A percentile compares a stretch with the other conserved stretches of the same genome.
phyloP scores from a whole-genome alignment of 176 grass and related monocot species.

The Cocos nucifera region DNA sequence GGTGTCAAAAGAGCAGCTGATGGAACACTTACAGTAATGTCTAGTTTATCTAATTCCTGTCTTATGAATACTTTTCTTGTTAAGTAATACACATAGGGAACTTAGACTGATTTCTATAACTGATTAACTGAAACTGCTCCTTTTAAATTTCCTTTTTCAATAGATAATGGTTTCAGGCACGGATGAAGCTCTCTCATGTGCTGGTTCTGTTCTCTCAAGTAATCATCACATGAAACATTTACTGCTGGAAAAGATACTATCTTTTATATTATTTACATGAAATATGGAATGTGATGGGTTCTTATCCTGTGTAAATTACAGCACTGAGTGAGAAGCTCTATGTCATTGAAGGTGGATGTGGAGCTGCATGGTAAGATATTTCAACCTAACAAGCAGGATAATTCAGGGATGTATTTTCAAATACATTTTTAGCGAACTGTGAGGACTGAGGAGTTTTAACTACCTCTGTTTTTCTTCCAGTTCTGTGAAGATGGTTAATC shows the following conservation, averaged over 20 bases:
- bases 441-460: background rate
- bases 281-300: slow-evolving; percentile 6
- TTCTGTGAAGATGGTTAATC: slow-evolving; percentile 99
- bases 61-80: slow-evolving; percentile 15
- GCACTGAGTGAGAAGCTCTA: slow-evolving; percentile 92
- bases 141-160: slow-evolving; percentile 14
- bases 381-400: slow-evolving; percentile 3
- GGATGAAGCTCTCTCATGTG: slow-evolving; percentile 58
- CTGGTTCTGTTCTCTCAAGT: slow-evolving; percentile 72
- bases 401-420: slow-evolving; percentile 1
- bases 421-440: background rate
- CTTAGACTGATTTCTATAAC: background rate
- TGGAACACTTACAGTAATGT: slow-evolving; percentile 71
- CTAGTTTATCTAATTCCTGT: slow-evolving; percentile 16
- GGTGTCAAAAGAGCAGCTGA: slow-evolving; percentile 91
- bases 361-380: slow-evolving; percentile 76
- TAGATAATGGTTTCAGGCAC: slow-evolving; percentile 90
- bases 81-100: slow-evolving; percentile 1
- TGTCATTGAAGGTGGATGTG: slow-evolving; percentile 94
- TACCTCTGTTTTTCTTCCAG: slow-evolving; percentile 39
- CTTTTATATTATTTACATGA: no score
- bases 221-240: slow-evolving; percentile 17
- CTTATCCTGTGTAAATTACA: slow-evolving; percentile 26
- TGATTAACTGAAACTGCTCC: no score
- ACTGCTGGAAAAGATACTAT: background rate